Evolutionary conservation across 768 basidiomycete genomes (phyloP).

Genomic region (Russula virescens): DNA sequence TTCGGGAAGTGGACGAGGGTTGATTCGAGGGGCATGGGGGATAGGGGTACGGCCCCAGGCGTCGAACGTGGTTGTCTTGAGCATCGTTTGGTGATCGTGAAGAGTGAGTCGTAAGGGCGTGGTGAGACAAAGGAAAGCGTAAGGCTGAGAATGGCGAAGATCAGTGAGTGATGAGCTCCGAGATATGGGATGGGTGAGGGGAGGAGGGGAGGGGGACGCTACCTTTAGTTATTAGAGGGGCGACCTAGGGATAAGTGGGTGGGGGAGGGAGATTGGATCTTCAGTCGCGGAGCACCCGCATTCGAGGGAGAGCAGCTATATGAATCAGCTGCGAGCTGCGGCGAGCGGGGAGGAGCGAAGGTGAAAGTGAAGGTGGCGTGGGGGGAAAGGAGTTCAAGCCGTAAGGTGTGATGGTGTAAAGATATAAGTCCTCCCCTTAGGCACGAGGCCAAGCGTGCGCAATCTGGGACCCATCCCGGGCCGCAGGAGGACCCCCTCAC

Average conservation of each 20-base stretch:
- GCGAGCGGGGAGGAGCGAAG: no score
- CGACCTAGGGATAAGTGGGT: not conserved
- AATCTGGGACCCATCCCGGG: conserved; percentile 19
- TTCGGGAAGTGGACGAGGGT: conserved; percentile 21
- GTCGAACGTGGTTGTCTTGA: not conserved
- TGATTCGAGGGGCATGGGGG: conserved; percentile 20
- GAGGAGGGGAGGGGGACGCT: not conserved
- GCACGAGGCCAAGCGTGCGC: conserved; percentile 24
- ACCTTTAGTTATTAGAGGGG: conserved; percentile 8
- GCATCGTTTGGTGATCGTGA: conserved; percentile 17
- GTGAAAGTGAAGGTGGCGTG: conserved; percentile 12
- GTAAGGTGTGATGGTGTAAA: not conserved
- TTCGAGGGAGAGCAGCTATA: conserved; percentile 22
- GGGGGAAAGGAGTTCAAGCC: conserved; percentile 4
- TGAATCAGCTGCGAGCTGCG: conserved; percentile 17
- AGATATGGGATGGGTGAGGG: not conserved
- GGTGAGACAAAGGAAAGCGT: not conserved
- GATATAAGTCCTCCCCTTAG: conserved; percentile 24
- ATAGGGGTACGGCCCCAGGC: not conserved
- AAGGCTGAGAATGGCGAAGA: conserved; percentile 3
- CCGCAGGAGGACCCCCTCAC: not conserved
- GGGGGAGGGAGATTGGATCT: conserved; percentile 6
- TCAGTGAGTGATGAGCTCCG: not conserved
- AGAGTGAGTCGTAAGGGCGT: conserved; percentile 13
- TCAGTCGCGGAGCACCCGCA: conserved; percentile 22